phyloP scores from a whole-genome alignment of 148 eudicot genomes.

The Cornus kousa region DNA sequence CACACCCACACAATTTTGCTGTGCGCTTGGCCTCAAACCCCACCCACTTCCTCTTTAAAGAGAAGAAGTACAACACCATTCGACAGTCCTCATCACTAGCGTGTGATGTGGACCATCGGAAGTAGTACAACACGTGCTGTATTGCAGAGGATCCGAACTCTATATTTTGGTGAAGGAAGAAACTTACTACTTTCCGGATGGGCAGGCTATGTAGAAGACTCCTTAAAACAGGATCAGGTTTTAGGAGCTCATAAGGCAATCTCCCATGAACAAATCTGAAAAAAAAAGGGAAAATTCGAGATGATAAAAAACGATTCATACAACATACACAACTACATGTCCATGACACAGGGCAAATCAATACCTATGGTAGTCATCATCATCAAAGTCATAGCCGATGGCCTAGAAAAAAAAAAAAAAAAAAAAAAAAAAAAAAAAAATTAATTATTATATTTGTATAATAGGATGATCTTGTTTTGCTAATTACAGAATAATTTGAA shows the following conservation, averaged over 20 bases:
- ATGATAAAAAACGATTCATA: slow-evolving; percentile 11
- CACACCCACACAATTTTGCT: not conserved
- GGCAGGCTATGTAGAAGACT: slow-evolving; percentile 74
- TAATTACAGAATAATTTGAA: not conserved
- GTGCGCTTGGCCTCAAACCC: too few species aligned
- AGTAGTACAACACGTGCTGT: too few species aligned
- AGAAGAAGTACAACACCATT: too few species aligned
- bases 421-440: slow-evolving; percentile 2
- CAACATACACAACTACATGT: not conserved
- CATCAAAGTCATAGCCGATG: slow-evolving; percentile 80
- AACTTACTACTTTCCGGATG: slow-evolving; percentile 74
- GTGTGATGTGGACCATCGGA: too few species aligned
- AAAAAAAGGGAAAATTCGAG: not conserved
- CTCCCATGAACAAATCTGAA: slow-evolving; percentile 85
- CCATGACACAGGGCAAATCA: not conserved
- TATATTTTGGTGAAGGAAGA: not conserved
- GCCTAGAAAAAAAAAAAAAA: slow-evolving; percentile 46
- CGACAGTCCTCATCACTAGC: too few species aligned
- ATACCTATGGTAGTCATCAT: slow-evolving; percentile 90
- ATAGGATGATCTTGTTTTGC: not conserved
- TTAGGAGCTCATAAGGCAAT: slow-evolving; percentile 76
- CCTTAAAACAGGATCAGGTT: slow-evolving; percentile 69
- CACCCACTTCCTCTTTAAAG: too few species aligned
- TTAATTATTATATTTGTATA: not conserved
- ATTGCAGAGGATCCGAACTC: not conserved